Percentiles rank a stretch among this genome's conserved stretches.
phyloP scores from a whole-genome alignment of 2,329 filamentous ascomycete species.

The Chlorencoelia australis region DNA sequence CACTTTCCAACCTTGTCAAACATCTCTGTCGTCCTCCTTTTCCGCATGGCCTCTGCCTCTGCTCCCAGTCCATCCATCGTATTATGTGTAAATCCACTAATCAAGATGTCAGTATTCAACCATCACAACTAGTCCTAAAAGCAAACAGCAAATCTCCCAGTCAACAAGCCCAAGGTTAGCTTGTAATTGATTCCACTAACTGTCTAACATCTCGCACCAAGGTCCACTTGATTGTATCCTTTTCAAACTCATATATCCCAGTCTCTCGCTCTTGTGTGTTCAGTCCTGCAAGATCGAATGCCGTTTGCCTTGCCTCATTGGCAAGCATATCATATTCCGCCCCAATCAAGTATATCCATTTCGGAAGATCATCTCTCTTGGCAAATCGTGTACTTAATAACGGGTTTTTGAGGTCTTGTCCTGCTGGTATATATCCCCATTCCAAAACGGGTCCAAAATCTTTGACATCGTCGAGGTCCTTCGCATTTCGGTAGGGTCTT shows the following conservation, averaged over 20 bases:
- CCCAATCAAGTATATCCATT: constrained; percentile 13
- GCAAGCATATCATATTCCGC: constrained; percentile 15
- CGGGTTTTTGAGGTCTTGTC: constrained; percentile 20
- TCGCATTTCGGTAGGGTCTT: constrained; percentile 26
- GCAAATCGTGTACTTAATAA: constrained; percentile 18
- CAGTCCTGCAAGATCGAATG: constrained; percentile 11
- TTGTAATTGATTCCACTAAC: no score
- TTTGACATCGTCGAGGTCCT: constrained; percentile 11
- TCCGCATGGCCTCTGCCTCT: constrained; percentile 10
- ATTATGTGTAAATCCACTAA: constrained; percentile 16
- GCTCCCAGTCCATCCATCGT: constrained; percentile 7
- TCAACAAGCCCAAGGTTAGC: no score
- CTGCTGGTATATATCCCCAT: constrained; percentile 17
- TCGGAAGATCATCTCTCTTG: constrained; percentile 15
- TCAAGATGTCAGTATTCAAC: no score
- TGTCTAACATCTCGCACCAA: constrained; percentile 13
- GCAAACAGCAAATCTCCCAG: no score
- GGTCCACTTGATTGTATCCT: constrained; percentile 13
- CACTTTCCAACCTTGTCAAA: constrained; percentile 12
- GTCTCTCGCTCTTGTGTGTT: constrained; percentile 4
- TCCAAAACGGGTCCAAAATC: constrained; percentile 15
- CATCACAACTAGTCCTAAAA: no score
- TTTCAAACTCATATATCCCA: constrained; percentile 12
- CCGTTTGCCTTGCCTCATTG: constrained; percentile 12
- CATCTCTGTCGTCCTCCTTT: constrained; percentile 7